Conservation (phyloP, 805 yeast species). For the Suhomyces sp. region DNA sequence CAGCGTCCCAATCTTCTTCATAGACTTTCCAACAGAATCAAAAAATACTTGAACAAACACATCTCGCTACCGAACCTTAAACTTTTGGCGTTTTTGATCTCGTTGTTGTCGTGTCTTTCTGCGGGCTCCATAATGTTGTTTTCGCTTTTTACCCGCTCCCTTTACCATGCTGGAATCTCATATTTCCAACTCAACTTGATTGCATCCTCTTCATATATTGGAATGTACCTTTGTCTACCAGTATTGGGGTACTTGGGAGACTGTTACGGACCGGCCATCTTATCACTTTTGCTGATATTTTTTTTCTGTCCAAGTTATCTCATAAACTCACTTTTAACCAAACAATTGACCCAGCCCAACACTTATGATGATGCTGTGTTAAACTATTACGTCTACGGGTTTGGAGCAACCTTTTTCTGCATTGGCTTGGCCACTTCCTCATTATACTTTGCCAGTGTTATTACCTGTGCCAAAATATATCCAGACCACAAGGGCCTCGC, state of each 20-base stretch:
- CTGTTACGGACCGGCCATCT: conserved; percentile 74
- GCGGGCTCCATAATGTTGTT: conserved; percentile 84
- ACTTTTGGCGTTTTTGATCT: conserved; percentile 51
- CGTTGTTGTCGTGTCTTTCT: conserved; percentile 65
- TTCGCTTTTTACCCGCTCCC: conserved; percentile 72
- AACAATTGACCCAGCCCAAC: not conserved
- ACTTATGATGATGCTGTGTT: conserved; percentile 1
- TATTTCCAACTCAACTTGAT: conserved; percentile 69
- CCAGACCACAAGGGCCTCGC: conserved; percentile 76
- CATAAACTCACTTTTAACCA: conserved; percentile 28
- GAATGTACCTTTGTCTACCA: conserved; percentile 85
- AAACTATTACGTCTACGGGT: conserved; percentile 16
- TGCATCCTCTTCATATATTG: conserved; percentile 71
- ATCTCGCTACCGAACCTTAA: conserved; percentile 45
- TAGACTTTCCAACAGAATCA: conserved; percentile 42
- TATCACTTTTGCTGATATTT: conserved; percentile 60
- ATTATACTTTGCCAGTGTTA: conserved; percentile 64
- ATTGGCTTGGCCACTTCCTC: conserved; percentile 76
- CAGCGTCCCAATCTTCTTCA: conserved; percentile 8
- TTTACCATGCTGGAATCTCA: conserved; percentile 57
- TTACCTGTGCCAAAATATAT: conserved; percentile 84
- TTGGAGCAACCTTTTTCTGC: conserved; percentile 51
- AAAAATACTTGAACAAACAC: conserved; percentile 40
- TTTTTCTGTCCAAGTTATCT: conserved; percentile 71
- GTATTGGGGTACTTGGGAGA: conserved; percentile 80